Base-by-base conservation (phyloP, 257 asterid species). In the Nicotiana knightiana region DNA sequence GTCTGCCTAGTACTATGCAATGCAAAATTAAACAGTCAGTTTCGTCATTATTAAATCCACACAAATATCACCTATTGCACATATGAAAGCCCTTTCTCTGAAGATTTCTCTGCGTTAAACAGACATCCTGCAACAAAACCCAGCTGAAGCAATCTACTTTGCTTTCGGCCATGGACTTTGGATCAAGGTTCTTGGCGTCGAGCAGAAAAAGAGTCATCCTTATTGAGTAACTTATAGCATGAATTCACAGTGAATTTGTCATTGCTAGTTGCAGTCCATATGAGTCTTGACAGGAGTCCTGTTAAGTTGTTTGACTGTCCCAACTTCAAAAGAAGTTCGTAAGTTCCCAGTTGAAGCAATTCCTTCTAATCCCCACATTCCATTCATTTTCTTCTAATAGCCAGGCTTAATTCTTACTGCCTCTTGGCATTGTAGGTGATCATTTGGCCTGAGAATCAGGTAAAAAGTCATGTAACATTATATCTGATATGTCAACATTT, bases 131-230 rank as follows among this genome's bases (percentile, higher is more conserved):
- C 28, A 16, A 73, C 39, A 73, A 21, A 39, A 46, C 58, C 59
- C 24, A 24, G 59, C 43, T 73, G 79, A 73, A 73, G 79, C 63
- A 73, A 73, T 62, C 62, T 26, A 26, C 79, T 71, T 21, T 71
- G 26, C 39, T 46, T 13, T 13, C 62, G 37, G 37, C 62, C 79
- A 13, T 48, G 15, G 11, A 73, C 43, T 73, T 59, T 37, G 26
- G 51, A 48, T 48, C 79, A 73, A 73, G 79, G 43, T 46, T 73
- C 79, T 73, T 26, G 61, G 24, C 43, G 1, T 73, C 15, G 8
- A 73, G 37, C 39, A 46, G 24, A 26, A 46, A 24, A 71, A 24
- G 35, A 21, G 61, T 5, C 15, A 71, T 48, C 39, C 24, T 24
- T 13, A 24, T 73, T 73, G 76, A 5, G 54, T 17, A 43, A 70